Conservation (phyloP, 2,329 filamentous ascomycete species). For the Tolypocladium ovalisporum region DNA sequence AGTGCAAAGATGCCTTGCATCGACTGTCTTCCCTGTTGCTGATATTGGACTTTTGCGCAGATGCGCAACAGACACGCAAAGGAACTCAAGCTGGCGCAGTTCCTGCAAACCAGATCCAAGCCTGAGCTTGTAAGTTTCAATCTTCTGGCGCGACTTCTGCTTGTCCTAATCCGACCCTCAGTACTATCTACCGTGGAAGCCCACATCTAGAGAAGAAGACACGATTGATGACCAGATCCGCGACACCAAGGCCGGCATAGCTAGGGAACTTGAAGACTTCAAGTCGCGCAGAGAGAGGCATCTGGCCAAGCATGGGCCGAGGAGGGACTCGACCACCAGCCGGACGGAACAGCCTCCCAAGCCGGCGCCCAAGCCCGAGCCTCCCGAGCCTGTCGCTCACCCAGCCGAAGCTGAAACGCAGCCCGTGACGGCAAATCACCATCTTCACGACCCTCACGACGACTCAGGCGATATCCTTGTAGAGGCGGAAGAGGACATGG, state of each 20-base stretch:
- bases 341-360: conserved; percentile 20
- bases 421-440: background rate
- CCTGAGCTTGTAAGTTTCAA: conserved; percentile 58
- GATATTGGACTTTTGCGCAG: conserved; percentile 38
- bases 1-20: conserved; percentile 20
- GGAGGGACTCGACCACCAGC: conserved; percentile 10
- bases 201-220: conserved; percentile 57
- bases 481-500: conserved; percentile 79
- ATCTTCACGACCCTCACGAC: conserved; percentile 44
- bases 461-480: conserved; percentile 69
- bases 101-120: conserved; percentile 58
- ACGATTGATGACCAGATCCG: conserved; percentile 60
- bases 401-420: background rate
- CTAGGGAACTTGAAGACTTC: conserved; percentile 55
- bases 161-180: conserved; percentile 22
- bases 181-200: conserved; percentile 82
- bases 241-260: conserved; percentile 51
- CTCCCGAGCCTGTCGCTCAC: background rate
- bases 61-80: conserved; percentile 67
- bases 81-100: conserved; percentile 59
- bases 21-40: conserved; percentile 8
- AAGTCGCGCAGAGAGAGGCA: conserved; percentile 33
- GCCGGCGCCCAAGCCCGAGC: conserved; percentile 3
- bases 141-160: background rate
- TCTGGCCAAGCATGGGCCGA: conserved; percentile 13